These are phyloP conservation scores for Saitozyma sp. DNA, from an alignment of 768 basidiomycete genomes.

Conservation along the genomic window DNA sequence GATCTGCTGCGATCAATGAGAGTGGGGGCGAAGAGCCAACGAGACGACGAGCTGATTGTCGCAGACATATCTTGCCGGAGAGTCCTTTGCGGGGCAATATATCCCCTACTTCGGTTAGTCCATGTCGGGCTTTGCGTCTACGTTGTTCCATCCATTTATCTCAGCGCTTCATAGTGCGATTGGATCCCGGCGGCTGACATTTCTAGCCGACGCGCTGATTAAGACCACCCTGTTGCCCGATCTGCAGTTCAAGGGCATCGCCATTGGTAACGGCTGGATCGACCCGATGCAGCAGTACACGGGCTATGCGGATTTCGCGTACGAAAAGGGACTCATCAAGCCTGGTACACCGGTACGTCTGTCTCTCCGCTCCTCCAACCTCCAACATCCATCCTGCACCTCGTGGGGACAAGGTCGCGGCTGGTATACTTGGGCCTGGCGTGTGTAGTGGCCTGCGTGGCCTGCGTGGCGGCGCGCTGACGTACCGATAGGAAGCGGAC, in stretches of 20 bases:
- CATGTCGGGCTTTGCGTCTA: too few relatives aligned
- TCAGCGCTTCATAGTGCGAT: neutral
- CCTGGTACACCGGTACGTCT: conserved; percentile 65
- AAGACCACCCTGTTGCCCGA: conserved; percentile 59
- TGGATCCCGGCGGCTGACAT: neutral
- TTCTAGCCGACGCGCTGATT: conserved; percentile 73
- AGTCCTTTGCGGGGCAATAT: conserved; percentile 96
- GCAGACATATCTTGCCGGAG: conserved; percentile 92
- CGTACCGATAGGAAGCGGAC: conserved; percentile 61
- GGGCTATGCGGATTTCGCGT: conserved; percentile 80
- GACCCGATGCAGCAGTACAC: conserved; percentile 85
- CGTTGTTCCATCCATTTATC: conserved; percentile 3
- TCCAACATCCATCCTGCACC: neutral
- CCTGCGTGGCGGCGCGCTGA: neutral
- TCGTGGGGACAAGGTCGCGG: neutral
- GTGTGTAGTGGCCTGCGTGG: too few relatives aligned
- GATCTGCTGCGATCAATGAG: neutral
- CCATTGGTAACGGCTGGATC: conserved; percentile 99
- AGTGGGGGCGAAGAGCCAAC: neutral
- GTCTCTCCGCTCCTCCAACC: neutral
- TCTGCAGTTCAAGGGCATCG: conserved; percentile 70
- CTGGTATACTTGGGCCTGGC: neutral
- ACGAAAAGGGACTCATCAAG: conserved; percentile 75
- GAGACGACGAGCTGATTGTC: neutral
- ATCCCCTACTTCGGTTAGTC: conserved; percentile 86